phyloP scores from a whole-genome alignment of 192 early-diverging fungal genomes.

The Physocladia obscura region DNA sequence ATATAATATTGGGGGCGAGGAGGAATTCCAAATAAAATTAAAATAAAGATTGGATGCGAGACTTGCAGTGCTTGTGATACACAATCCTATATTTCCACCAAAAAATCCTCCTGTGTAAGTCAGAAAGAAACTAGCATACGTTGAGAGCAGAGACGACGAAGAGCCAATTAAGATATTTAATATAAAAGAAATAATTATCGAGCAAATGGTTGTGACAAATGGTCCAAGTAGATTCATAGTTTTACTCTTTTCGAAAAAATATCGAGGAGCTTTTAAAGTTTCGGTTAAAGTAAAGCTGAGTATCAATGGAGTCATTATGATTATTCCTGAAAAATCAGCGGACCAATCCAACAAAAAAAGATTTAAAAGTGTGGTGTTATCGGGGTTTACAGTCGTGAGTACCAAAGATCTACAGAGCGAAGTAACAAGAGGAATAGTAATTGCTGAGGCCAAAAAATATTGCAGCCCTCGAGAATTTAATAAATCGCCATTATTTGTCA shows the following conservation, averaged over 20 bases:
- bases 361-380: not conserved
- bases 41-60: conserved; percentile 6
- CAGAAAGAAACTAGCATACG: not conserved
- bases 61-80: not conserved
- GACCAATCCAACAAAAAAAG: not conserved
- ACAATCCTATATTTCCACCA: conserved; percentile 11
- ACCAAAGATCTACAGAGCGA: not conserved
- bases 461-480: not conserved
- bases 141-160: not conserved
- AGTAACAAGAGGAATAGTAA: not conserved
- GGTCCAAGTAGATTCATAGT: not conserved
- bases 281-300: not conserved
- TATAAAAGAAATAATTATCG: not conserved
- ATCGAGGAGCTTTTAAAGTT: not conserved
- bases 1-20: not conserved
- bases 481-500: not conserved
- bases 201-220: not conserved
- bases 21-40: conserved; percentile 10
- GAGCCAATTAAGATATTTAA: not conserved
- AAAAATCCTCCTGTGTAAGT: conserved; percentile 8
- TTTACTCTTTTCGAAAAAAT: not conserved
- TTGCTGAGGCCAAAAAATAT: not conserved
- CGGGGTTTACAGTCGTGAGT: not conserved
- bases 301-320: conserved; percentile 11
- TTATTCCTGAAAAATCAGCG: conserved; percentile 6